Percentiles rank a stretch among this genome's conserved stretches.
These are phyloP conservation scores for Fomitiporia mediterranea DNA, from an alignment of 1,284 basidiomycete species.

Conservation along the genomic window DNA sequence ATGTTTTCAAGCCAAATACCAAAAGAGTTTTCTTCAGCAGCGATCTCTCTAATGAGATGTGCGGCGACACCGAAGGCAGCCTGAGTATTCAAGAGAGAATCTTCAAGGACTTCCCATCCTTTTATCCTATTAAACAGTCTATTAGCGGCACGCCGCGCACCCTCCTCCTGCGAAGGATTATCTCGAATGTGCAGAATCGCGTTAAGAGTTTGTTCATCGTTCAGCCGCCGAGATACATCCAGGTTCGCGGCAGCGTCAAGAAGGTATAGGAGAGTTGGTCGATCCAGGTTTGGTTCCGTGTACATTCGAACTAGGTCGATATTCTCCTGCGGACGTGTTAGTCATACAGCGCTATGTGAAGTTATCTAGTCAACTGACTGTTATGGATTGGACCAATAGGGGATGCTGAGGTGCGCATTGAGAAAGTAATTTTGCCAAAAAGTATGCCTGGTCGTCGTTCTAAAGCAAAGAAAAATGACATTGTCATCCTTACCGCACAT, in stretches of 20 bases:
- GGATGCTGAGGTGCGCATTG: conserved; percentile 62
- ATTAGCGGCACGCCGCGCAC: conserved; percentile 40
- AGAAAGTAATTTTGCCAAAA: conserved; percentile 54
- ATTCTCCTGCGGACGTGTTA: conserved; percentile 39
- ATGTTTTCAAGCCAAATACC: conserved; percentile 69
- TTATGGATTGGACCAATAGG: conserved; percentile 35
- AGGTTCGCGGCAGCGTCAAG: conserved; percentile 58
- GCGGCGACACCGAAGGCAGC: conserved; percentile 47
- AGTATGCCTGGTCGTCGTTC: conserved; percentile 51
- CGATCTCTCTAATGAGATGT: conserved; percentile 51
- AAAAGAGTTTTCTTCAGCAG: conserved; percentile 57
- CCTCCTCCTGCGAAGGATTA: conserved; percentile 35
- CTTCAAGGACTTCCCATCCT: conserved; percentile 58
- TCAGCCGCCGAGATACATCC: conserved; percentile 49
- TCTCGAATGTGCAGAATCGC: conserved; percentile 39
- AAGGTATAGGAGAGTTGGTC: conserved; percentile 49
- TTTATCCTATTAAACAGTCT: conserved; percentile 45
- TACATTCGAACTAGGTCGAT: conserved; percentile 53
- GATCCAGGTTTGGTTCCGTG: conserved; percentile 47
- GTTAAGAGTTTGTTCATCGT: conserved; percentile 37
- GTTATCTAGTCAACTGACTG: conserved; percentile 44
- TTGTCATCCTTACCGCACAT: too few relatives aligned
- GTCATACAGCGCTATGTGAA: background rate
- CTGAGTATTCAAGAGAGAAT: conserved; percentile 49
- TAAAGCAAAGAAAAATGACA: conserved; percentile 27